Conservation (phyloP, 805 yeast species). For the Schizosaccharomyces octosporus region DNA sequence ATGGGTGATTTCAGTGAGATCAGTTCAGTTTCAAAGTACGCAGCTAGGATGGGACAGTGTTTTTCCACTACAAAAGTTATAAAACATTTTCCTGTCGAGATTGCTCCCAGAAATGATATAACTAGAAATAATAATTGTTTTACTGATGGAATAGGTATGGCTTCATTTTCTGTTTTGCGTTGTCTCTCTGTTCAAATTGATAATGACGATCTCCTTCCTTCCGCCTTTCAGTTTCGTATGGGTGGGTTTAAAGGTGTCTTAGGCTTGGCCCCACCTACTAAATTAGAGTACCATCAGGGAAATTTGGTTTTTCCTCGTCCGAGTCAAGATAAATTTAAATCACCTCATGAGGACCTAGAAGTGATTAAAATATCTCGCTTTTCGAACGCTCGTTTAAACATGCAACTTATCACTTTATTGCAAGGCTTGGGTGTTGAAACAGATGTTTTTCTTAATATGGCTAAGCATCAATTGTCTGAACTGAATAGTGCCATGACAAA, state of each 20-base stretch:
- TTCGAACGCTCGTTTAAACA: slow-evolving; percentile 1
- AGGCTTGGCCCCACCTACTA: background rate
- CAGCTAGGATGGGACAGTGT: slow-evolving; percentile 1
- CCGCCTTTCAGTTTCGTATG: slow-evolving; percentile 5
- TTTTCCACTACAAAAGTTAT: background rate
- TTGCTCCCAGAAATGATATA: slow-evolving; percentile 15
- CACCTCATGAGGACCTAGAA: background rate
- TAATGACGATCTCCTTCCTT: background rate
- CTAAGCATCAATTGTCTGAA: background rate
- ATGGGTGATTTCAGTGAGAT: slow-evolving; percentile 1
- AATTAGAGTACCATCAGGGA: slow-evolving; percentile 1
- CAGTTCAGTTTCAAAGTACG: background rate
- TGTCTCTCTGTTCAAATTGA: background rate
- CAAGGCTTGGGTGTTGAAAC: slow-evolving; percentile 3
- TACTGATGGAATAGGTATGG: slow-evolving; percentile 5
- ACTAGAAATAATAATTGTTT: background rate
- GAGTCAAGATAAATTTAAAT: slow-evolving; percentile 3
- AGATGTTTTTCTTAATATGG: slow-evolving; percentile 1
- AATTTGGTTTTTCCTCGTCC: slow-evolving; percentile 1
- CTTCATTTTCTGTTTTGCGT: slow-evolving; percentile 3
- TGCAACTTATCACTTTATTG: slow-evolving; percentile 4
- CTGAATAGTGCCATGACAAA: background rate
- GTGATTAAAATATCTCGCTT: background rate
- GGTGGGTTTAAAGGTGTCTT: slow-evolving; percentile 5
- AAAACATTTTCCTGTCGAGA: slow-evolving; percentile 5